Evolutionary conservation across 352 stramenopile genomes (phyloP), one percentile per base, ranked within the genome.

Genomic region (Elongisporangium prolatum): DNA sequence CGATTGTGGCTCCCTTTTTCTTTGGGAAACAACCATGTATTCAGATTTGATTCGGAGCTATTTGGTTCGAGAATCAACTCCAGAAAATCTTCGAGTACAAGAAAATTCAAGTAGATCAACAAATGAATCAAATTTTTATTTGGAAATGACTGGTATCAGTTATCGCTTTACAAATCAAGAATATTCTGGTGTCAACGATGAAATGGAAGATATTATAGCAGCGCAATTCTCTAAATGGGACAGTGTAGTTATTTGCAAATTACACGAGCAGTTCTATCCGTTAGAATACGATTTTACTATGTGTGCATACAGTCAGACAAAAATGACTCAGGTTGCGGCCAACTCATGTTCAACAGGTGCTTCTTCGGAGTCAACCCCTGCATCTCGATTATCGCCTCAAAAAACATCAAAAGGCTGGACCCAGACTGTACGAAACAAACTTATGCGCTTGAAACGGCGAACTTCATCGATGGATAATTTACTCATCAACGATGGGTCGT

Each of bases 401-500:
- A 40, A 40, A 40, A 80, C 68, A 0, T 63, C 63, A 1, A 75
- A 76, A 16, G 65, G 72, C 16, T 86, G 78, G 77, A 72, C 71
- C 6, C 81, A 88, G 40, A 77, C 72, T 5, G 72, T 87, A 6
- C 77, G 79, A 20, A 71, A 61, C 4, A 78, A 82, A 50, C 54
- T 92, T 8, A 69, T 72, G 3, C 61, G 63, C 16, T 61, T 92
- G 8, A 92, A 90, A 51, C 72, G 69, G 13, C 64, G 80, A n/a
- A 81, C 78, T 20, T 69, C 77, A 1, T 87, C 78, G 2, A 91
- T 87, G 76, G 78, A 89, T 52, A 91, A 91, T 37, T 64, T 89
- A 17, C 64, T 89, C 14, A 47, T 88, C 2, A 86, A 87, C 50
- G 82, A 89, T 52, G 82, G 80, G 0, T 89, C 80, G 0, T 75